phyloP scores from a whole-genome alignment of 2,329 filamentous ascomycete genomes.

The Fulvia fulva region DNA sequence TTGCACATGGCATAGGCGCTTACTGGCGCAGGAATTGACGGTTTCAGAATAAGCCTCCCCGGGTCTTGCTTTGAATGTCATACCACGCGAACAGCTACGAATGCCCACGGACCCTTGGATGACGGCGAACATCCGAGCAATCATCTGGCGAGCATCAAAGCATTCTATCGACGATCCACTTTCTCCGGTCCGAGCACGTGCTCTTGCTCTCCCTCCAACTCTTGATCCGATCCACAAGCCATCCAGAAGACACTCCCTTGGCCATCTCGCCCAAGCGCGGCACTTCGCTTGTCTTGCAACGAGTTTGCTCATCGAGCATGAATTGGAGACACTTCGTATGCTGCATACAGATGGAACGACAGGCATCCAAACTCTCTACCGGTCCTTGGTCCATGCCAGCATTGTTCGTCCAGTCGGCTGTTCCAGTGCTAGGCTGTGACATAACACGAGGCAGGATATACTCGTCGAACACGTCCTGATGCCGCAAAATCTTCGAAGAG shows the following conservation, averaged over 20 bases:
- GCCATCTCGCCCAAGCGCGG: slow-evolving; percentile 7
- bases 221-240: slow-evolving; percentile 7
- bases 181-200: too few relatives aligned
- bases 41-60: too few relatives aligned
- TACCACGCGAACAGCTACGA: too few relatives aligned
- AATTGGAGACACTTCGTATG: slow-evolving; percentile 9
- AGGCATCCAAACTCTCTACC: slow-evolving; percentile 4
- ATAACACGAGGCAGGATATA: slow-evolving; percentile 11
- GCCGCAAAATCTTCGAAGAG: slow-evolving; percentile 2
- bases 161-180: too few relatives aligned
- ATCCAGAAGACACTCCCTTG: slow-evolving; percentile 5
- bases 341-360: slow-evolving; percentile 6
- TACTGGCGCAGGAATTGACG: neutral
- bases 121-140: too few relatives aligned
- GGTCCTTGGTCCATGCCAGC: slow-evolving; percentile 5
- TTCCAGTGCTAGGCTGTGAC: neutral
- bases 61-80: too few relatives aligned
- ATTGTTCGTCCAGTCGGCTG: slow-evolving; percentile 17
- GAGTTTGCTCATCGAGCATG: neutral
- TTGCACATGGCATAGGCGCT: neutral
- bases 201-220: neutral
- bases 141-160: too few relatives aligned
- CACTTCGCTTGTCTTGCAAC: neutral
- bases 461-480: slow-evolving; percentile 18
- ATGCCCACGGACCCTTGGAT: too few relatives aligned